These are phyloP conservation scores for Penicillium longicatenatum DNA, from an alignment of 495 filamentous ascomycete genomes.

Conservation along the genomic window DNA sequence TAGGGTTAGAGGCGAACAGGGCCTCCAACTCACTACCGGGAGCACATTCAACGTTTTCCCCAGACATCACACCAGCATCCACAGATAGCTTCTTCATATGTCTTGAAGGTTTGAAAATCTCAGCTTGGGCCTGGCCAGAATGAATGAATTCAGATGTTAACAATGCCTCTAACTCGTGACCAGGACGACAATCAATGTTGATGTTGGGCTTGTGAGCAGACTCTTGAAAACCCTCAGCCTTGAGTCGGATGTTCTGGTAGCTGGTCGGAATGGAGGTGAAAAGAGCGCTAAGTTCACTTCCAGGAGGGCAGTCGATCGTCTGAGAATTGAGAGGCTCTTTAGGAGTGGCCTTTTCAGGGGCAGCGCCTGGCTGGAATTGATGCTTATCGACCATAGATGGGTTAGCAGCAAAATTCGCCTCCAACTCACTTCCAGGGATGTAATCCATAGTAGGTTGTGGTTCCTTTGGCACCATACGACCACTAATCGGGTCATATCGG, in stretches of 20 bases:
- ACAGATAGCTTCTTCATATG: slow-evolving; percentile 3
- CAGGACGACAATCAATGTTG: slow-evolving; percentile 13
- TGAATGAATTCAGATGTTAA: slow-evolving; percentile 8
- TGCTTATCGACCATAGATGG: background rate
- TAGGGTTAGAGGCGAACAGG: slow-evolving; percentile 7
- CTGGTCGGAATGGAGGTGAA: slow-evolving; percentile 11
- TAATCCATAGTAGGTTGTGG: slow-evolving; percentile 14
- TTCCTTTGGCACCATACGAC: slow-evolving; percentile 37
- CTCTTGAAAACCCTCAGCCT: background rate
- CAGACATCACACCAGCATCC: background rate
- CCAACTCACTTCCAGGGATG: slow-evolving; percentile 12
- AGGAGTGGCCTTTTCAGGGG: background rate
- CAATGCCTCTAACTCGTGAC: slow-evolving; percentile 15
- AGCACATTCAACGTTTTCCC: slow-evolving; percentile 2
- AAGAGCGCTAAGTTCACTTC: slow-evolving; percentile 18
- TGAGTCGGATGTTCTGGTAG: background rate
- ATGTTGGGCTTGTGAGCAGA: background rate
- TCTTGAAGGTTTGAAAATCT: background rate
- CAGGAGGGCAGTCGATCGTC: slow-evolving; percentile 12
- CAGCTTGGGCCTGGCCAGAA: background rate
- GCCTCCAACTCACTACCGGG: slow-evolving; percentile 21
- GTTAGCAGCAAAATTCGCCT: slow-evolving; percentile 13
- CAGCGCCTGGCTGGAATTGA: background rate
- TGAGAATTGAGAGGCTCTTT: background rate
- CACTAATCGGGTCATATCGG: slow-evolving; percentile 44